Evolutionary conservation across 257 asterid genomes (phyloP).

Genomic region (Penstemon newberryi): DNA sequence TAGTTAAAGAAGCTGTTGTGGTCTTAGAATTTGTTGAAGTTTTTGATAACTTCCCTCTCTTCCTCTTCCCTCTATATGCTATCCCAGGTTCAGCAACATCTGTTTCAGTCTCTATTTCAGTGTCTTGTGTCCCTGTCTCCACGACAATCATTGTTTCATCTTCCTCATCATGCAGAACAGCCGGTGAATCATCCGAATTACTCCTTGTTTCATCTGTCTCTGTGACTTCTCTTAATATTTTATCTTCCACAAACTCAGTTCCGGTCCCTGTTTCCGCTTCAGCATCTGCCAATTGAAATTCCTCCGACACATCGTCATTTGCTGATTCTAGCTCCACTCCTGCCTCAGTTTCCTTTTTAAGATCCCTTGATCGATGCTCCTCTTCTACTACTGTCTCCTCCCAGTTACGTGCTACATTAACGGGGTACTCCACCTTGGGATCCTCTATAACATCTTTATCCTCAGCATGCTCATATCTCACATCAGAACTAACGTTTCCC

Average conservation of each 20-base stretch:
- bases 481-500: conserved; percentile 22
- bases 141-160: conserved; percentile 54
- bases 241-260: conserved; percentile 26
- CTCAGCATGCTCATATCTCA: conserved; percentile 33
- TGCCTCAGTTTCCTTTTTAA: conserved; percentile 36
- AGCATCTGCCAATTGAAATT: conserved; percentile 30
- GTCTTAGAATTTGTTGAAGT: conserved; percentile 46
- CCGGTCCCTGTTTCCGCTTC: conserved; percentile 36
- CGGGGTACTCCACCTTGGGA: conserved; percentile 30
- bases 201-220: conserved; percentile 55
- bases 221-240: conserved; percentile 30
- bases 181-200: conserved; percentile 50
- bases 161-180: conserved; percentile 52
- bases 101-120: conserved; percentile 76
- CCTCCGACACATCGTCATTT: conserved; percentile 28
- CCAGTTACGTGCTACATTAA: conserved; percentile 26
- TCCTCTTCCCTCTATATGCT: conserved; percentile 63
- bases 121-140: conserved; percentile 54
- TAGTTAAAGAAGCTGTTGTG: conserved; percentile 37
- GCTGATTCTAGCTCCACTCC: conserved; percentile 33
- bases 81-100: conserved; percentile 60
- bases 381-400: conserved; percentile 33
- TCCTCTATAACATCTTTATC: conserved; percentile 28
- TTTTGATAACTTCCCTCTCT: conserved; percentile 63
- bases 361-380: conserved; percentile 33